These are phyloP conservation scores for Pseudopithomyces chartarum DNA, from an alignment of 2,329 filamentous ascomycete species.

Conservation along the genomic window DNA sequence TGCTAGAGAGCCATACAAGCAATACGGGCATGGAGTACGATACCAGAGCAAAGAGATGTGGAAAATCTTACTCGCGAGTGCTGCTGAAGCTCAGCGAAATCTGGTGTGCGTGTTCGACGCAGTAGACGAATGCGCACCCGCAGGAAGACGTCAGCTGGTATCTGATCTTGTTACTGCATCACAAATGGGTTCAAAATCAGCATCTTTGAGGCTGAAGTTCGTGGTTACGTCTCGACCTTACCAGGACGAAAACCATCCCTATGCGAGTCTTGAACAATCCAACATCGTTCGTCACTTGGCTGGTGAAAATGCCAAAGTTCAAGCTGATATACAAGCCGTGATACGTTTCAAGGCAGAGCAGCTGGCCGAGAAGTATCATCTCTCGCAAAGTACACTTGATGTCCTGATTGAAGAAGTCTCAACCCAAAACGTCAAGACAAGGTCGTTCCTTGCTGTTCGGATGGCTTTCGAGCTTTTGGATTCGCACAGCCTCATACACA, in stretches of 20 bases:
- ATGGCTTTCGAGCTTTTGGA: slow-evolving; percentile 7
- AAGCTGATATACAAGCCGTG: neutral
- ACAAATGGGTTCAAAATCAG: neutral
- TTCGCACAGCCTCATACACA: neutral
- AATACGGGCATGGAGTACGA: neutral
- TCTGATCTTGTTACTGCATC: neutral
- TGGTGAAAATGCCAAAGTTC: slow-evolving; percentile 1
- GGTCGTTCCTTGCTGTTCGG: slow-evolving; percentile 3
- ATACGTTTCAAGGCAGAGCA: slow-evolving; percentile 6
- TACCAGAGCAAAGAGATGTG: slow-evolving; percentile 5
- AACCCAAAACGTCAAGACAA: neutral
- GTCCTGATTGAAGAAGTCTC: neutral
- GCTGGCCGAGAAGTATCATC: neutral
- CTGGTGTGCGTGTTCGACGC: slow-evolving; percentile 1
- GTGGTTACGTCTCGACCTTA: slow-evolving; percentile 3
- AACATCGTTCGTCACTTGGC: slow-evolving; percentile 1
- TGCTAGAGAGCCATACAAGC: neutral
- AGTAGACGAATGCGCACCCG: slow-evolving; percentile 4
- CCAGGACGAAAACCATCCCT: slow-evolving; percentile 4
- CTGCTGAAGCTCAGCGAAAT: neutral
- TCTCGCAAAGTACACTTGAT: neutral
- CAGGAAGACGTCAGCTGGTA: slow-evolving; percentile 1
- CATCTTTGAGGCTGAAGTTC: neutral
- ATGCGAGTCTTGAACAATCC: neutral
- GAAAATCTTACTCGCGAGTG: neutral